Conservation (phyloP, 2,329 filamentous ascomycete species). For the Stachybotrys chartarum region DNA sequence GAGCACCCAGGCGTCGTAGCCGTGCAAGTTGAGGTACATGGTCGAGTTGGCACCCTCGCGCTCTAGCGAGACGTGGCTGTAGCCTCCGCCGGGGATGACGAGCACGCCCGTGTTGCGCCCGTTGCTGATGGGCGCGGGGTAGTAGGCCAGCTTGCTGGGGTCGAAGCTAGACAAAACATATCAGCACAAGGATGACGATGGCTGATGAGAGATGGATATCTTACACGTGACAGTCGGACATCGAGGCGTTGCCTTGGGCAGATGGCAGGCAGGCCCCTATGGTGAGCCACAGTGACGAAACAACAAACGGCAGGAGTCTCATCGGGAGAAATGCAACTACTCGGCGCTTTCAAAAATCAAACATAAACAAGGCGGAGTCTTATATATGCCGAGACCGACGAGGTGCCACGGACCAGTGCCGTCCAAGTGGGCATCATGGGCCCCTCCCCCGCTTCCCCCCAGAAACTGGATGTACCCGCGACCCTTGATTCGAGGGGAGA, state of each 20-base stretch:
- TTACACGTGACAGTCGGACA: neutral
- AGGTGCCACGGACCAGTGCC: too few relatives aligned
- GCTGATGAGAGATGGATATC: neutral
- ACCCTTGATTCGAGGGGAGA: neutral
- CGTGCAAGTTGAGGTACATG: conserved; percentile 7
- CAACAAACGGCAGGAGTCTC: neutral
- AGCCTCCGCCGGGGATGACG: conserved; percentile 11
- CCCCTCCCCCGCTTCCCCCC: neutral
- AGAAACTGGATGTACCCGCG: too few relatives aligned
- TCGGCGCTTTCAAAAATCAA: too few relatives aligned
- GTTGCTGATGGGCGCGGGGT: conserved; percentile 2
- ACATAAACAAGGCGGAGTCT: too few relatives aligned
- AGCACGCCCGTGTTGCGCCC: conserved; percentile 8
- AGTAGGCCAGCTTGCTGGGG: conserved; percentile 1
- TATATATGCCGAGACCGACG: neutral
- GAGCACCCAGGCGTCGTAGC: conserved; percentile 13
- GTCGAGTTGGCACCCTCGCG: conserved; percentile 9
- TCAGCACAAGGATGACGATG: too few relatives aligned
- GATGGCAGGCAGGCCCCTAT: neutral
- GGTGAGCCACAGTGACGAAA: neutral
- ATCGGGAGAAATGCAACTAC: neutral
- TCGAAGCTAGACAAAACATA: neutral
- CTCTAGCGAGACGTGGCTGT: conserved; percentile 7
- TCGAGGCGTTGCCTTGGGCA: neutral
- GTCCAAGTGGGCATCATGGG: neutral